Evolutionary conservation across 768 basidiomycete genomes (phyloP).

Genomic region (Lactifluus volemus): DNA sequence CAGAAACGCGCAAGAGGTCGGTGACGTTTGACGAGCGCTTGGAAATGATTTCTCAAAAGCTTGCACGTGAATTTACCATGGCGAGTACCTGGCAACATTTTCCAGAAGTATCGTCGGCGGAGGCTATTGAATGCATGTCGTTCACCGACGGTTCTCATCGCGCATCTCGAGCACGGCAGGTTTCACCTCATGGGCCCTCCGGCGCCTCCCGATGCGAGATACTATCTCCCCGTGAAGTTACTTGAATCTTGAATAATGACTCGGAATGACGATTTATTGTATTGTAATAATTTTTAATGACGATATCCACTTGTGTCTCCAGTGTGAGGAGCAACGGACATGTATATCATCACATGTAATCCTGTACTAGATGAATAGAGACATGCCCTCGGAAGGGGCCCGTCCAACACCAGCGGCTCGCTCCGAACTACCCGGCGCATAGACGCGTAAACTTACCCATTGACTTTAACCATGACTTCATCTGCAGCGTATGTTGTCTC

Average conservation of each 20-base stretch:
- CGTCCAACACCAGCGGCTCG: too few species aligned
- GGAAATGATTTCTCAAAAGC: constrained; percentile 4
- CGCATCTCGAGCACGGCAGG: constrained; percentile 2
- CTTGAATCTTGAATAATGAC: too few species aligned
- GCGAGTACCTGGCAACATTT: neutral
- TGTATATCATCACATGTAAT: too few species aligned
- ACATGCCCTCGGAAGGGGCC: too few species aligned
- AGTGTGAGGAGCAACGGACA: too few species aligned
- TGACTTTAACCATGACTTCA: constrained; percentile 1
- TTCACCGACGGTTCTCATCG: neutral
- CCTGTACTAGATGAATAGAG: too few species aligned
- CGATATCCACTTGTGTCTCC: neutral
- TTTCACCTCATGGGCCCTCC: neutral
- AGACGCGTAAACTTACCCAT: too few species aligned
- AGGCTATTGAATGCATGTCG: neutral
- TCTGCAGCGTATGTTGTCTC: constrained; percentile 1
- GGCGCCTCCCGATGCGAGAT: neutral
- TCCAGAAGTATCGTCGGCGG: neutral
- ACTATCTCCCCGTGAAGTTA: neutral
- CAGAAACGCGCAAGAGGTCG: neutral
- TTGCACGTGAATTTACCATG: neutral
- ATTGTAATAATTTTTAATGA: neutral
- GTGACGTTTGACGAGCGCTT: constrained; percentile 10
- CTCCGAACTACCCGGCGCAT: too few species aligned
- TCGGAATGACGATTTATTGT: neutral